Base-by-base conservation (phyloP, 2,329 filamentous ascomycete species). In the Neurospora sp. region DNA sequence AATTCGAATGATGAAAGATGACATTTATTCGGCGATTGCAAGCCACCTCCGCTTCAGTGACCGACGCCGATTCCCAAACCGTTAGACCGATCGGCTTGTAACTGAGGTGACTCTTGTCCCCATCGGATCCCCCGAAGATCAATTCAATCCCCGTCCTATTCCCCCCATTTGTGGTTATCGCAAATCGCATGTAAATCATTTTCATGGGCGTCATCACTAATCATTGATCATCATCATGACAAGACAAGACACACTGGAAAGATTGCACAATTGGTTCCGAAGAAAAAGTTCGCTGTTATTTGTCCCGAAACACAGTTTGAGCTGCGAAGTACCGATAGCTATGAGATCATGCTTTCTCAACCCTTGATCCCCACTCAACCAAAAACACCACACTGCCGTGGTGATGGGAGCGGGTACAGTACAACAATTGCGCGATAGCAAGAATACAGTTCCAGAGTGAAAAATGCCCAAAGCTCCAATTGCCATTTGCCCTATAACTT, bases 271-370 rank as follows among this genome's bases (percentile, higher is more conserved):
- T 13, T 7, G 2, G 52, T 36, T 62, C 52, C 52, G 52, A 62
- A 62, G 52, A 62, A 62, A 33, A 33, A 46, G 43, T 62, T 62
- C 52, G 52, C 52, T 62, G 19, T 58, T 36, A 70, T 72, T 68
- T 67, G 68, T 68, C 68, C 28, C 52, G 66, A 43, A 38, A 62
- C 68, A 66, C 46, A 17, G 46, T 40, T 70, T 9, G 46, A 39
- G 66, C n/a, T 66, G 71, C 69, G 69, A 69, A 28, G 43, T 66
- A n/a, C 67, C 38, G 67, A 62, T 66, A 68, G 39, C 38, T 33
- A 66, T 66, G 52, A 36, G 43, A 46, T 46, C 58, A 66, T 38
- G 28, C 8, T 19, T 40, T 9, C 28, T 66, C 23, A 40, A 17
- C 33, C 67, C 28, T 40, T 23, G 19, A 68, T 38, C 68, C 66